A percentile compares a stretch with the other conserved stretches of the same genome.
Evolutionary conservation across 345 rosid genomes (phyloP).

Genomic region (Ceriops zippeliana): DNA sequence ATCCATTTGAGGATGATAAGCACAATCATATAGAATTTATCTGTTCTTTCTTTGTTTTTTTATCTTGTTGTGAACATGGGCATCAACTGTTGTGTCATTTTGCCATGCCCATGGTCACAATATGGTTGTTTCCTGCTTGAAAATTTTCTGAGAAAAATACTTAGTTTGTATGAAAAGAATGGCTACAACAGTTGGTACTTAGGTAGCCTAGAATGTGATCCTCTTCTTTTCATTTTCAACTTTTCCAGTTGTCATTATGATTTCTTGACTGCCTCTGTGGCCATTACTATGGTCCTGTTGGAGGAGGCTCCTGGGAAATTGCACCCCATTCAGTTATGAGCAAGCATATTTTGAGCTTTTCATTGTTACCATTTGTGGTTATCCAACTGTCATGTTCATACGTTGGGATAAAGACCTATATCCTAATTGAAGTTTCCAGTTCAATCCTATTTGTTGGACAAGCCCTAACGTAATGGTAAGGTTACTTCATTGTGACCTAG

Average conservation of each 20-base stretch:
- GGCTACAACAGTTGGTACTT: background rate
- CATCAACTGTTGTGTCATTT: background rate
- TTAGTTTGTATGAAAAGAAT: background rate
- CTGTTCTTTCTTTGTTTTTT: background rate
- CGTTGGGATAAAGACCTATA: too few relatives aligned
- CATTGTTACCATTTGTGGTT: too few relatives aligned
- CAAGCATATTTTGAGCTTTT: too few relatives aligned
- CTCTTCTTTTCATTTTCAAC: background rate
- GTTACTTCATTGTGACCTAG: too few relatives aligned
- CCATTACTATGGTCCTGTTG: background rate
- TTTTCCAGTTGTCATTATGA: background rate
- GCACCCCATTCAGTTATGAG: too few relatives aligned
- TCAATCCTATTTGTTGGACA: too few relatives aligned
- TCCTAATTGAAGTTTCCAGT: too few relatives aligned
- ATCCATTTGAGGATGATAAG: background rate
- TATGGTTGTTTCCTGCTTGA: background rate
- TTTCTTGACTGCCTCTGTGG: background rate
- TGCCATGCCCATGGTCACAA: background rate
- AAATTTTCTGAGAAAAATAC: background rate
- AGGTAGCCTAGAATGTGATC: background rate
- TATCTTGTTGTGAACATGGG: background rate
- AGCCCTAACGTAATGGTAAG: too few relatives aligned
- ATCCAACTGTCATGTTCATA: too few relatives aligned
- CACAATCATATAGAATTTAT: background rate
- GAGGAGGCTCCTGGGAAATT: background rate